Evolutionary conservation across 768 basidiomycete genomes (phyloP), one percentile per base, ranked within the genome.

Genomic region (Lactarius sp.): DNA sequence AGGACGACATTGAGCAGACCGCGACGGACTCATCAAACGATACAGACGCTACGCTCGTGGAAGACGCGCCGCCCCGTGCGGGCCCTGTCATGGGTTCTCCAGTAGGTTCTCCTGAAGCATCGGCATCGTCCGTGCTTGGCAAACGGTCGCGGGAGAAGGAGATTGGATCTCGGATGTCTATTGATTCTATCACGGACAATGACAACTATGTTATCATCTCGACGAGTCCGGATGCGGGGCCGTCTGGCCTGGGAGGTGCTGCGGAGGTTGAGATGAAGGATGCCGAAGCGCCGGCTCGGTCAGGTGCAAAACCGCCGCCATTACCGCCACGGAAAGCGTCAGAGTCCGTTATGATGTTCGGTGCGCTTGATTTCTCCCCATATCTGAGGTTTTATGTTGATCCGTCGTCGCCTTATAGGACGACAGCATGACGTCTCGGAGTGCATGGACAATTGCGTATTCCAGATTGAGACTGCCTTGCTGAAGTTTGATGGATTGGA

Each of bases 381-480:
- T 46, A 13, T 7, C 6, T 5, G 36, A 50, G 22, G 22, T 16
- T 20, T n/a, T 18, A 20, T 51, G 18, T 14, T 42, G 41, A 47
- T 34, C 2, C 9, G 39, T 52, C 53, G 2, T 59, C 31, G 55
- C 10, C 2, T 8, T 41, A 44, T 61, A 93, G 94, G 96, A 6
- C 88, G 90, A 69, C 97, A 99, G 70, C 96, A 99, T 71, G 97
- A 99, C 73, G 95, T 98, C 13, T 88, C 96, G 0, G 97, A 99
- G 75, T 98, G 96, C 75, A 93, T 98, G 89, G 96, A 98, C 75
- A 98, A 98, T 70, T 95, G 95, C 77, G 90, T 99, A 81, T 97
- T 97, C 77, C 97, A 98, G 75, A 94, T 98, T 56, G 97, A 99
- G 75, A 89, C 92, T 4, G 94, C 94, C 1, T 73, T 93, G 52